Evolutionary conservation across 202 grass and related monocot species (phyloP), one percentile per base, ranked within the genome.

Genomic region (Musa balbisiana): DNA sequence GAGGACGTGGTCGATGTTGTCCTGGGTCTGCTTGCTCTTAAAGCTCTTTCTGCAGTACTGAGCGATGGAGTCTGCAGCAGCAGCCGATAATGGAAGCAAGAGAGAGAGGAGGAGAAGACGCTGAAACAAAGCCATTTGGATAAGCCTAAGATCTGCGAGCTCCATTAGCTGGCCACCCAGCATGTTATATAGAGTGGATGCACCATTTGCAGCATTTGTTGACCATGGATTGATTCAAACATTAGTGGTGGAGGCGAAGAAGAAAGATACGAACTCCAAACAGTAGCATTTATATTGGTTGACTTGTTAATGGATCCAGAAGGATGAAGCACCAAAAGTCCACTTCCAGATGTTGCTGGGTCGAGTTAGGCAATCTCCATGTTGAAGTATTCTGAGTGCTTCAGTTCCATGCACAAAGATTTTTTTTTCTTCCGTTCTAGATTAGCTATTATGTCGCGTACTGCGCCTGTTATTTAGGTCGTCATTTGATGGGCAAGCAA

Each of bases 1-100:
- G 20, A 92, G 76, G 52, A 96, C 85, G 74, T 43, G 53, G 72
- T 87, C 82, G 82, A 92, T 85, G 87, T n/a, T 84, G 80, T 63
- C 52, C 70, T 83, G 66, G 52, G 72, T 83, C 76, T 83, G 75
- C 76, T 15, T 82, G 80, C 67, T 71, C 33, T 54, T 78, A 6
- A 76, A 60, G 74, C 11, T 69, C 15, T 62, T 83, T 0, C n/a
- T 22, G 62, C 92, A 96, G 80, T 85, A 85, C 11, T 70, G 79
- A 71, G 87, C 80, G 27, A 92, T 81, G 71, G 92, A 58, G 76
- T 89, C 24, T 2, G 23, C 90, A 73, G 71, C 71, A 71, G 67
- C 76, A 64, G 79, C 74, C 64, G 73, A 82, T 56, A 88, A 75
- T 5, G 89, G 85, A 50, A 92, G 72, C 55, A 90, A 12, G 51